These are phyloP conservation scores for Prototheca wickerhamii DNA, from an alignment of 163 green algal species.

Conservation along the genomic window DNA sequence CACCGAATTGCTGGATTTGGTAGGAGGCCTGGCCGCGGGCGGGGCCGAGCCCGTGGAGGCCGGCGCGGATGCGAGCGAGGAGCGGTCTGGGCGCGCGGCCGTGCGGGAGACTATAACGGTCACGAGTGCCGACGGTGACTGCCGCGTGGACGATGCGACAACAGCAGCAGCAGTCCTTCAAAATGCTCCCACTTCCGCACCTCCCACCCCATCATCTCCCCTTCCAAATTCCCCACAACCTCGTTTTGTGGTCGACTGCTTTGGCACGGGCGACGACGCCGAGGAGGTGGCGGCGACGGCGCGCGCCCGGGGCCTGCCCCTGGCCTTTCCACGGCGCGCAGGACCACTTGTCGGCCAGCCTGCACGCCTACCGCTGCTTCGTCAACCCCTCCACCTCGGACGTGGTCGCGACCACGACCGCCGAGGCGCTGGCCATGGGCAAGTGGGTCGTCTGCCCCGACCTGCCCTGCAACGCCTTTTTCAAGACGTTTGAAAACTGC, in stretches of 20 bases:
- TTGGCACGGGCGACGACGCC: conserved; percentile 29
- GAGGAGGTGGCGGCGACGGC: conserved; percentile 46
- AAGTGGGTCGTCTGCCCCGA: conserved; percentile 92
- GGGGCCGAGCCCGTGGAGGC: conserved; percentile 42
- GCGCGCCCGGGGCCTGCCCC: conserved; percentile 33
- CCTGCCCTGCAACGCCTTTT: conserved; percentile 92
- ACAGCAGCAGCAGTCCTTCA: too few relatives aligned
- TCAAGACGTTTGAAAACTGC: conserved; percentile 86
- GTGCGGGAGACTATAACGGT: background rate
- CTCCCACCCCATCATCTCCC: background rate
- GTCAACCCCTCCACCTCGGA: conserved; percentile 83
- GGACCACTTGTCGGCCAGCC: conserved; percentile 72
- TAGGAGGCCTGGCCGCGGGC: conserved; percentile 53
- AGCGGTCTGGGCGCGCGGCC: background rate
- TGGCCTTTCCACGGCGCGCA: conserved; percentile 74
- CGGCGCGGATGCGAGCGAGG: conserved; percentile 17
- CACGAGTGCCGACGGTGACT: too few relatives aligned
- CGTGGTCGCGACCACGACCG: conserved; percentile 94
- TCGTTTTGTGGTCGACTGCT: conserved; percentile 28
- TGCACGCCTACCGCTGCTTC: conserved; percentile 89
- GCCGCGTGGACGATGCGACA: too few relatives aligned
- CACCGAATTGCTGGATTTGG: conserved; percentile 81
- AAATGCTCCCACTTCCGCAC: too few relatives aligned
- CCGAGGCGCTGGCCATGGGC: conserved; percentile 95
- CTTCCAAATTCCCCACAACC: background rate